A percentile compares a stretch with the other conserved stretches of the same genome.
Evolutionary conservation across 179 eudicot genomes (phyloP).

Genomic region (Beta lomatogona): DNA sequence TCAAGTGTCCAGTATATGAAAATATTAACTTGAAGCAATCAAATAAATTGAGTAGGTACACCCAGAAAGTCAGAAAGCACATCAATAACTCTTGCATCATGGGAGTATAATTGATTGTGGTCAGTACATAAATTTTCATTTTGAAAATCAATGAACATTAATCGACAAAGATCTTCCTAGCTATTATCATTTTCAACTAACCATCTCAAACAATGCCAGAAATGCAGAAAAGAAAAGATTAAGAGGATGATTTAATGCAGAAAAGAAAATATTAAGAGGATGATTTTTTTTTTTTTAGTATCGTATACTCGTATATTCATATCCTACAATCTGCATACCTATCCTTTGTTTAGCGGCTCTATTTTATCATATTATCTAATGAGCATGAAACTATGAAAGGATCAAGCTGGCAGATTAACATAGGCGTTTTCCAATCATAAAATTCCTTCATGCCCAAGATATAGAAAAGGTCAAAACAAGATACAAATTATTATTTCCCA

Average conservation of each 20-base stretch:
- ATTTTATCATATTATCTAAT: not conserved
- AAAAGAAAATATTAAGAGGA: not conserved
- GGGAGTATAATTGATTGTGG: too few species aligned
- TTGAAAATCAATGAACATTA: not conserved
- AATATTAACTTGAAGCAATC: not conserved
- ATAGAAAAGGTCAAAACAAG: too few species aligned
- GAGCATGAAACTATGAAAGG: not conserved
- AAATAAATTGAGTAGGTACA: not conserved
- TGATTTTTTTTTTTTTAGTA: conserved; percentile 7
- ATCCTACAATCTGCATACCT: not conserved
- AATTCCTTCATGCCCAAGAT: not conserved
- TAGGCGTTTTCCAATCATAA: conserved; percentile 4
- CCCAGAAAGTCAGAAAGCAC: not conserved
- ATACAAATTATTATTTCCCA: not conserved
- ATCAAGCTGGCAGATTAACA: too few species aligned
- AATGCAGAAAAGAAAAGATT: not conserved
- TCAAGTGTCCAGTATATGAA: not conserved
- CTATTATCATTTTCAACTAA: conserved; percentile 10
- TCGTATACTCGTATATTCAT: not conserved
- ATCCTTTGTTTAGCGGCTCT: too few species aligned
- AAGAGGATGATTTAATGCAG: not conserved
- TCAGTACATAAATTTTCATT: not conserved
- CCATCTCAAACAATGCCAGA: not conserved
- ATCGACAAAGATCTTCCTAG: conserved; percentile 10
- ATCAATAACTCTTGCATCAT: too few species aligned